Percentiles rank a stretch among this genome's conserved stretches.
phyloP scores from a whole-genome alignment of 495 filamentous ascomycete species.

The Immersiella caudata region DNA sequence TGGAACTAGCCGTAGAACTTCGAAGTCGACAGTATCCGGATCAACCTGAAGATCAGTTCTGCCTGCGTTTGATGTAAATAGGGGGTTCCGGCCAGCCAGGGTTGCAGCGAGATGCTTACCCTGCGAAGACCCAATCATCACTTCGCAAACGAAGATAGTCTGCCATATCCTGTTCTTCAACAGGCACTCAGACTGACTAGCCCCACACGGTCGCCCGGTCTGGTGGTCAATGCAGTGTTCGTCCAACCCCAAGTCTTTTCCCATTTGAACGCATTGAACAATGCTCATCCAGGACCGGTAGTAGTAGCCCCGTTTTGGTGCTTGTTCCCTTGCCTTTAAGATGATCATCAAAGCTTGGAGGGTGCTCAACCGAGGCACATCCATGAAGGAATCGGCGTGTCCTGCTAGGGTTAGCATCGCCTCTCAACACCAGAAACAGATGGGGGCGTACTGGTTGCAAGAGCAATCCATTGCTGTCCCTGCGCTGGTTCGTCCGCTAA shows the following conservation, averaged over 20 bases:
- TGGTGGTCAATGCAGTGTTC: conserved; percentile 82
- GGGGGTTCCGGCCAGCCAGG: conserved; percentile 30
- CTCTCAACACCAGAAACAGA: conserved; percentile 2
- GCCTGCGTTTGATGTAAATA: conserved; percentile 51
- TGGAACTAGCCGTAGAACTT: conserved; percentile 60
- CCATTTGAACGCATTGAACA: conserved; percentile 89
- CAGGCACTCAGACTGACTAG: conserved; percentile 71
- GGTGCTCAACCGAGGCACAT: conserved; percentile 89
- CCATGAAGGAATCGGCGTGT: conserved; percentile 95
- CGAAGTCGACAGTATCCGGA: conserved; percentile 76
- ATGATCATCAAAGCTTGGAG: conserved; percentile 89
- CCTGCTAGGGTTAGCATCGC: conserved; percentile 54
- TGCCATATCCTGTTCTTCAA: conserved; percentile 92
- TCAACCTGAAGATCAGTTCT: conserved; percentile 79
- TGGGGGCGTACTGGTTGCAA: conserved; percentile 75
- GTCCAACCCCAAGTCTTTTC: conserved; percentile 87
- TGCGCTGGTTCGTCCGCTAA: conserved; percentile 80
- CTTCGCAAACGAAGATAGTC: conserved; percentile 79
- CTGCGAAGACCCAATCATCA: conserved; percentile 95
- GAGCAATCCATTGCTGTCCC: conserved; percentile 91
- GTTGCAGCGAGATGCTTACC: conserved; percentile 52
- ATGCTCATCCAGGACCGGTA: conserved; percentile 98
- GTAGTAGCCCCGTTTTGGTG: conserved; percentile 93
- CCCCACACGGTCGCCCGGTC: conserved; percentile 68
- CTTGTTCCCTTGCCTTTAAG: conserved; percentile 87